Base-by-base conservation (phyloP, 2,329 filamentous ascomycete species). In the Cytospora schulzeri region DNA sequence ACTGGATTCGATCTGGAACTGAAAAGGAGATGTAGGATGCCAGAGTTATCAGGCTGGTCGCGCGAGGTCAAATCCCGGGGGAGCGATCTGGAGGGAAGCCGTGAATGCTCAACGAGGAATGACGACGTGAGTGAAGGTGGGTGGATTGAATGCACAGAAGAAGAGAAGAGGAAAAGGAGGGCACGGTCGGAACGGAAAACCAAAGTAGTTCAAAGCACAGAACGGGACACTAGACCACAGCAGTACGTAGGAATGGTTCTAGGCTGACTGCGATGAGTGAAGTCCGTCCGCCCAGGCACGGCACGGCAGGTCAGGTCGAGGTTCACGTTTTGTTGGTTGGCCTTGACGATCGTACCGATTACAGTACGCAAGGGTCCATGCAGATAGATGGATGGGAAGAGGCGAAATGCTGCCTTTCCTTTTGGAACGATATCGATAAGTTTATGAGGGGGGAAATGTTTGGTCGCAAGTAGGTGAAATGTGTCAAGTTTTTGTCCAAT, bases 401-500 rank as follows among this genome's bases (percentile, higher is more conserved):
- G 35, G 48, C 56, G 59, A 56, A 33, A 50, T 22, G 26, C 52
- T 56, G 60, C n/a, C 51, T 22, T 24, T 22, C n/a, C 45, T 48
- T 9, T 35, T 19, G 45, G 45, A 48, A 4, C 45, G 12, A 22
- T 55, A 19, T 26, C n/a, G n/a, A 24, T 33, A 26, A 19, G 3
- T 12, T 17, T 51, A 7, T 22, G 29, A 22, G n/a, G n/a, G 60
- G 11, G n/a, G 11, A 51, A 22, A 8, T 33, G 19, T 31, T 9
- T 31, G 29, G 29, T 9, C 29, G 54, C 15, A 22, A 17, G 54
- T 48, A 57, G 60, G 51, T 31, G 45, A 59, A 12, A 53, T 53
- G 50, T 53, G 62, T 53, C 52, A 35, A 56, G 38, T 28, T 29
- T 4, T 6, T 48, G 38, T 61, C 51, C 51, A 48, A n/a, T 61